Evolutionary conservation across 805 yeast species (phyloP), one percentile per base, ranked within the genome.

Genomic region (Priceomyces carsonii): DNA sequence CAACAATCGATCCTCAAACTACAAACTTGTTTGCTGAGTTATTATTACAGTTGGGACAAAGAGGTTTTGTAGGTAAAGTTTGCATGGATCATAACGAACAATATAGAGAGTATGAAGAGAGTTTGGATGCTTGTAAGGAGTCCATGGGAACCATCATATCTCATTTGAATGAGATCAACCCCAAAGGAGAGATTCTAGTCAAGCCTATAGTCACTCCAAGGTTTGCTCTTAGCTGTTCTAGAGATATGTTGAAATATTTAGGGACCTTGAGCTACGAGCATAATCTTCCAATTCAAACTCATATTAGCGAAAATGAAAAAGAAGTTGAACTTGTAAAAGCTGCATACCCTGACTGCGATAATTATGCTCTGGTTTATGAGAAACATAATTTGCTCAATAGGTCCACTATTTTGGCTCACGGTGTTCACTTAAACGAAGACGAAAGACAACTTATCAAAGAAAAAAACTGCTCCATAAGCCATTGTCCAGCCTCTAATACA

Each of bases 401-500:
- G 1, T 76, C 75, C 43, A 89, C 98, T 0, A 79, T 88, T 19
- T 64, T 91, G 39, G 99, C 97, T 0, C 99, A 91, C 54, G 95
- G 93, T 23, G 71, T 93, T 24, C 95, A 90, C 52, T 64, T 91
- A 35, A 46, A 77, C 1, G 79, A 76, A 6, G 69, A 69, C 2
- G 99, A 91, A 57, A 68, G 80, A 26, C 59, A 71, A 12, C 41
- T 85, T 14, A 68, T 93, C 29, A 71, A 69, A 42, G 43, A 50
- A 12, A 72, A 75, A 14, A 62, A 75, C 5, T 65, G 87, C 20
- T 95, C 96, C 8, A 77, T 91, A 12, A 75, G 95, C 4, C 98
- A 93, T 60, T 91, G 99, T 63, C 99, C 99, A 2, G 79, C 88
- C 8, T 85, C 95, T 12, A 91, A 91, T 57, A 79, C 95, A 1